phyloP scores from a whole-genome alignment of 2,329 filamentous ascomycete genomes.

The Pestalotiopsis fici region DNA sequence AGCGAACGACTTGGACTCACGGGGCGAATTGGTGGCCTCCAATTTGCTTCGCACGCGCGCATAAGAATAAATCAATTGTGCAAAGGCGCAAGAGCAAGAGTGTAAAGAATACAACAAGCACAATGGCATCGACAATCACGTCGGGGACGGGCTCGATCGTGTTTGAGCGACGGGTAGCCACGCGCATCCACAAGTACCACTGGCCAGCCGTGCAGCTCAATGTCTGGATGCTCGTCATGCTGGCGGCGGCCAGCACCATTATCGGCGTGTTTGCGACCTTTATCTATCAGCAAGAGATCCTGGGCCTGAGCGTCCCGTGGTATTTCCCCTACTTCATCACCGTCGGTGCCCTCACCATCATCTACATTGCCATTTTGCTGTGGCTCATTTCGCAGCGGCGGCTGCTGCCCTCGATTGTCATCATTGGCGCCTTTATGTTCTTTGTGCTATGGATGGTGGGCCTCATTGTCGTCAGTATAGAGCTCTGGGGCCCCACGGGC shows the following conservation, averaged over 20 bases:
- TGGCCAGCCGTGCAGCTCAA: conserved; percentile 70
- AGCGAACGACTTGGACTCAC: not conserved
- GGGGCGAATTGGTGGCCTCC: not conserved
- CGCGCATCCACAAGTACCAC: conserved; percentile 60
- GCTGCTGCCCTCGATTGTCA: conserved; percentile 61
- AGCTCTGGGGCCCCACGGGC: conserved; percentile 63
- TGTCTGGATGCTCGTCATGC: conserved; percentile 68
- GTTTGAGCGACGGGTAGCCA: conserved; percentile 41
- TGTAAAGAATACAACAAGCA: not conserved
- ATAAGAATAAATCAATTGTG: not conserved
- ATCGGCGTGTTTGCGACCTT: conserved; percentile 65
- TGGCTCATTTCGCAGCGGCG: conserved; percentile 63
- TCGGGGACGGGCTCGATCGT: conserved; percentile 40
- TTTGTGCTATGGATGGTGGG: conserved; percentile 71
- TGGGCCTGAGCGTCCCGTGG: conserved; percentile 61
- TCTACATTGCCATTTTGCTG: conserved; percentile 67
- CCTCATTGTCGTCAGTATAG: conserved; percentile 60
- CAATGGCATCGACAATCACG: conserved; percentile 39
- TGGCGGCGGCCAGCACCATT: conserved; percentile 58
- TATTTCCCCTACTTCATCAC: conserved; percentile 70
- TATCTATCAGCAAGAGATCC: conserved; percentile 56
- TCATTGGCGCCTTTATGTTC: conserved; percentile 65
- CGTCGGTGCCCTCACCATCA: conserved; percentile 57
- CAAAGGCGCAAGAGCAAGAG: not conserved
- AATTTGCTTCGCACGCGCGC: not conserved